Evolutionary conservation across 176 grass and related monocot species (phyloP).

Genomic region (Saccharum officinarum): DNA sequence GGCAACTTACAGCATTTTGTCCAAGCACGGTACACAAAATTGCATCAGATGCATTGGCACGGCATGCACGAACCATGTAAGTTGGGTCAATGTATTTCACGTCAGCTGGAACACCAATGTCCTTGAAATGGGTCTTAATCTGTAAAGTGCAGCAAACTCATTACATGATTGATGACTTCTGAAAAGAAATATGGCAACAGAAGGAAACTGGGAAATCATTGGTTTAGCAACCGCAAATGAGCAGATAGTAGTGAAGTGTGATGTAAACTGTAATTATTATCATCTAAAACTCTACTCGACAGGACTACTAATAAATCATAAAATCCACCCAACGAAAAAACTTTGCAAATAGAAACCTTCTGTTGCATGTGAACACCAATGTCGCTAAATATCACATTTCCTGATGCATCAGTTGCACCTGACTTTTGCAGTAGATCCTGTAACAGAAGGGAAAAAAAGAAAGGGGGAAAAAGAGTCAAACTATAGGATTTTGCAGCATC

Average conservation of each 20-base stretch:
- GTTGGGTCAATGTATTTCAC: conserved; percentile 95
- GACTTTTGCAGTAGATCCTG: conserved; percentile 89
- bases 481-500: not conserved
- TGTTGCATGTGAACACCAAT: conserved; percentile 96
- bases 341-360: conserved; percentile 42
- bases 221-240: conserved; percentile 15
- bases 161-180: not conserved
- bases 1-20: conserved; percentile 81
- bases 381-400: conserved; percentile 85
- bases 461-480: not conserved
- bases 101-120: conserved; percentile 75
- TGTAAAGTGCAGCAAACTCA: conserved; percentile 31
- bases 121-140: conserved; percentile 97
- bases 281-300: not conserved
- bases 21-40: conserved; percentile 97
- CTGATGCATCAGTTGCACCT: conserved; percentile 86
- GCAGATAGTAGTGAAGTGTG: not conserved
- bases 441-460: conserved; percentile 18
- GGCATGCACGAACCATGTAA: conserved; percentile 92
- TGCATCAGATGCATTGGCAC: conserved; percentile 96
- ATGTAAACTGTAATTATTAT: not conserved
- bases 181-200: not conserved
- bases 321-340: not conserved
- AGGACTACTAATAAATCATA: not conserved
- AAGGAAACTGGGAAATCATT: not conserved